Base-by-base conservation (phyloP, 495 filamentous ascomycete species). In the Penicillium tannophilum region DNA sequence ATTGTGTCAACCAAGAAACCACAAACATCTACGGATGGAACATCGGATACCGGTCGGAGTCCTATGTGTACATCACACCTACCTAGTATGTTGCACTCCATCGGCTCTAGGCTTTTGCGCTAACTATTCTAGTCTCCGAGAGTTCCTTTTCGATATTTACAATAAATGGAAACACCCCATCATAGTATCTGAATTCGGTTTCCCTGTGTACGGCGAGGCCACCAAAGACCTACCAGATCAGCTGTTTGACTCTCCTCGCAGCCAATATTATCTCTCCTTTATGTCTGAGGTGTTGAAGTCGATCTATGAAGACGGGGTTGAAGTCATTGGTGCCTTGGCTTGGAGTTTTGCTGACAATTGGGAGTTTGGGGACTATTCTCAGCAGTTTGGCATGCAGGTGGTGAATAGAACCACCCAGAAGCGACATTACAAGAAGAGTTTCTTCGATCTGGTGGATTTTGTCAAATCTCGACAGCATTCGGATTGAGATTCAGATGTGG, bases 371-470 rank as follows among this genome's bases (percentile, higher is more conserved):
- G 66, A 70, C 52, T 77, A 73, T 56, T 55, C 52, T 0, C 47
- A 63, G 24, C 74, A 76, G 8, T 82, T 76, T 64, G 79, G 79
- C 0, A 56, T 79, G 39, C 79, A 79, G 56, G 61, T 59, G 0
- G 72, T 82, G 3, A 76, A 80, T 61, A 61, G 69, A n/a, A 77
- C 72, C 1, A 72, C 64, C 4, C 71, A 70, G 44, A 58, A 76
- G 44, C 57, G 79, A n/a, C 58, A 59, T 19, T 81, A 70, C 55
- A 80, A 80, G 64, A 75, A 74, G 63, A 79, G 75, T 53, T 75
- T 80, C 45, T 81, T 81, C 58, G 77, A 81, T 45, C 42, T 77
- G 43, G 74, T 81, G 19, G 74, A 76, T 63, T 81, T 78, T 56
- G 66, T 69, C n/a, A 66, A 60, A 55, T 47, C 63, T 19, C 53